phyloP scores from a whole-genome alignment of 2,329 filamentous ascomycete genomes.

The Trichoderma sp. region DNA sequence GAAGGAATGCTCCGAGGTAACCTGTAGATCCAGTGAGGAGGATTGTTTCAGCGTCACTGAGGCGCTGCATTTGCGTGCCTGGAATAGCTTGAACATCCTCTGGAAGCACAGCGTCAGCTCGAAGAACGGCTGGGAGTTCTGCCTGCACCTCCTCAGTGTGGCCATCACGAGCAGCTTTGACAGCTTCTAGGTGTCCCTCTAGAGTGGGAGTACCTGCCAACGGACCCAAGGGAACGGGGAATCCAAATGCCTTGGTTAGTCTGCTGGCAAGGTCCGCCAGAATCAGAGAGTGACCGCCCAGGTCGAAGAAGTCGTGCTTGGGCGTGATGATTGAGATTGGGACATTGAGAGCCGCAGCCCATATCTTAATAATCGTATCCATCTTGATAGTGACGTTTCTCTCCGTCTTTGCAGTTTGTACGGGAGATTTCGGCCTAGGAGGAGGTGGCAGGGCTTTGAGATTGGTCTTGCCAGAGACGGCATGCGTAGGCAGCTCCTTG shows the following conservation, averaged over 20 bases:
- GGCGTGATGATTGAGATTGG: conserved; percentile 60
- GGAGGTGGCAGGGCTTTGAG: conserved; percentile 69
- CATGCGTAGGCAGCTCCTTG: conserved; percentile 68
- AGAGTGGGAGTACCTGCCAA: conserved; percentile 71
- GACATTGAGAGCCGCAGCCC: conserved; percentile 69
- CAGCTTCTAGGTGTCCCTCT: conserved; percentile 67
- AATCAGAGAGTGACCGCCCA: conserved; percentile 74
- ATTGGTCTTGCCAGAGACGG: conserved; percentile 77
- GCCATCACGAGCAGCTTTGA: conserved; percentile 69
- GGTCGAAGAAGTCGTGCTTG: conserved; percentile 76
- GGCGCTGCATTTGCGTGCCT: conserved; percentile 51
- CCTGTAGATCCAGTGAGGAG: conserved; percentile 74
- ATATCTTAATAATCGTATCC: conserved; percentile 67
- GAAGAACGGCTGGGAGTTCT: conserved; percentile 67
- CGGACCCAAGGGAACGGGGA: conserved; percentile 67
- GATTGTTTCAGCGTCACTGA: conserved; percentile 66
- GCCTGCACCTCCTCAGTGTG: conserved; percentile 73
- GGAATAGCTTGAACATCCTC: conserved; percentile 62
- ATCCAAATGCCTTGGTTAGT: conserved; percentile 67
- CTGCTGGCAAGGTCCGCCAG: conserved; percentile 75
- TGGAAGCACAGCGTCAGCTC: conserved; percentile 64
- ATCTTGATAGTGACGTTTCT: conserved; percentile 64
- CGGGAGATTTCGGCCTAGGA: conserved; percentile 43
- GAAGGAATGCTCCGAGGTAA: conserved; percentile 72
- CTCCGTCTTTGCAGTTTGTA: conserved; percentile 42